Conservation (phyloP, 495 filamentous ascomycete genomes). For the Penicillium verhagenii region DNA sequence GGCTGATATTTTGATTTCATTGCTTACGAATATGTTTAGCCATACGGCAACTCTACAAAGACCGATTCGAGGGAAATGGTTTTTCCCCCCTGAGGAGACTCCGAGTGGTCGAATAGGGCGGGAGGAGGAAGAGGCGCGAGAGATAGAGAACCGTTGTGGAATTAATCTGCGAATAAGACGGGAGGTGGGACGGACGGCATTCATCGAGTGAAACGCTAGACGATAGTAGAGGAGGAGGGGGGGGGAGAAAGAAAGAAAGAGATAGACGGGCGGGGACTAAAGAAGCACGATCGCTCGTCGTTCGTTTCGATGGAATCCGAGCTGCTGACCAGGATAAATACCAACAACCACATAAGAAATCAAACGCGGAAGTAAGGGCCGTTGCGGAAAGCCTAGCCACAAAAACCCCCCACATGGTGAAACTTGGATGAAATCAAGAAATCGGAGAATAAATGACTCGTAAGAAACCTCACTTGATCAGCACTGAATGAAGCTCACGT, state of each 20-base stretch:
- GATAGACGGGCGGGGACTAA: conserved; percentile 29
- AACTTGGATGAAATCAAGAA: conserved; percentile 5
- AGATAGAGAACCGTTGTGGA: conserved; percentile 31
- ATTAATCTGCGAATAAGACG: conserved; percentile 40
- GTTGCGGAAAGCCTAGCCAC: conserved; percentile 5
- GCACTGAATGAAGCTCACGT: not conserved
- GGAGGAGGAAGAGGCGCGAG: conserved; percentile 27
- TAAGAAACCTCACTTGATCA: not conserved
- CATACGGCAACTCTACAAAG: conserved; percentile 16
- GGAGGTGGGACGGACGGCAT: conserved; percentile 32
- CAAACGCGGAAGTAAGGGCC: conserved; percentile 5
- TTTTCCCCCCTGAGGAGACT: conserved; percentile 8
- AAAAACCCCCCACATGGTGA: not conserved
- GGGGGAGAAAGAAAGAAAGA: conserved; percentile 15
- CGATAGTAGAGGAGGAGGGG: conserved; percentile 15
- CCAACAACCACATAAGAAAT: conserved; percentile 17
- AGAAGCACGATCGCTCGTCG: conserved; percentile 39
- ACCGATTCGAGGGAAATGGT: conserved; percentile 2
- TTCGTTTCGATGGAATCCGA: conserved; percentile 42
- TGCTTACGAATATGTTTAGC: not conserved
- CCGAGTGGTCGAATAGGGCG: conserved; percentile 32
- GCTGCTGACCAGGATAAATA: conserved; percentile 45
- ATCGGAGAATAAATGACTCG: conserved; percentile 3
- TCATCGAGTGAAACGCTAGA: conserved; percentile 37
- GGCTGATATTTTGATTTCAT: not conserved